Base-by-base conservation (phyloP, 805 yeast species). In the Priceomyces castillae region DNA sequence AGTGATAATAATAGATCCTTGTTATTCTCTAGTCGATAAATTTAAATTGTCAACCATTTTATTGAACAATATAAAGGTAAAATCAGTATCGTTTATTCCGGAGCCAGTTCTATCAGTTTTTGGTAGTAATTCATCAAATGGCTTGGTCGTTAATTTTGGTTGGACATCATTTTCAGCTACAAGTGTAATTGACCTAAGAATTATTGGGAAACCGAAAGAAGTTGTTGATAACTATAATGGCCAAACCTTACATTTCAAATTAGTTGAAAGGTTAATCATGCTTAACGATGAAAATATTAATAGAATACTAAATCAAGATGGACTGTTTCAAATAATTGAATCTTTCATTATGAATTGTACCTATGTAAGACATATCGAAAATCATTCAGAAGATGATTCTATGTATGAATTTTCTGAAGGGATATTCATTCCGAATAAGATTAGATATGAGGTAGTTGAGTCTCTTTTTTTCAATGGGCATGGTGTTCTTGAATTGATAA, bases 141-240 rank as follows among this genome's bases (percentile, higher is more conserved):
- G 67, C 1, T 37, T 66, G 9, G 64, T 65, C 7, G 28, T 66
- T 9, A 60, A 65, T 44, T 40, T 63, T 22, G 59, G 59, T 6
- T 66, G 71, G 71, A 50, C 50, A 23, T 31, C 53, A 7, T 31
- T 48, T 9, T 46, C 44, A 3, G 44, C 65, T 6, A 39, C 41
- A 11, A 41, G 55, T 11, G 48, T 65, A 2, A 33, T 49, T 11
- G 71, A 66, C 43, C 52, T 65, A 26, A 46, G 67, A 36, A 45
- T 50, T 3, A 25, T 60, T 4, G 25, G 31, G 12, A 30, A 34
- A n/a, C 15, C n/a, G 9, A 38, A 34, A 10, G 43, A 38, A 11
- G 4, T 18, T 11, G 48, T 45, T 14, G 41, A 30, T 12, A 26
- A 15, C 5, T 46, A 36, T 15, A 49, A 49, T 30, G 62, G 61